Percentiles rank a stretch among this genome's conserved stretches.
Conservation (phyloP, 2,329 filamentous ascomycete genomes). For the Curvularia hawaiiensis region DNA sequence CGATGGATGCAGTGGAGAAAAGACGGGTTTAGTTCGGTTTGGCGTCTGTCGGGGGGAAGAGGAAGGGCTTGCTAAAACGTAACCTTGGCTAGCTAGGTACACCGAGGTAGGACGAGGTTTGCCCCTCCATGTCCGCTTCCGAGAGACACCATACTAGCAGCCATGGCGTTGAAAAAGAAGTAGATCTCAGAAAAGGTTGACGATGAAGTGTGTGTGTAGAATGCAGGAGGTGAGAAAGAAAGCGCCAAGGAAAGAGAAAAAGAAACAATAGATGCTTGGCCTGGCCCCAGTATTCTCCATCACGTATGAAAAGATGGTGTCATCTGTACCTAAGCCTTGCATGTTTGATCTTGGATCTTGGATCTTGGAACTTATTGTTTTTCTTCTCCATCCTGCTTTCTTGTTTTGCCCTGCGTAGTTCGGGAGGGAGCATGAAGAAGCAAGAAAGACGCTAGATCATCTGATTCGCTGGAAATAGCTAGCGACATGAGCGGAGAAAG, state of each 20-base stretch:
- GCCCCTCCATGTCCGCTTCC: background rate
- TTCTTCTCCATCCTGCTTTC: background rate
- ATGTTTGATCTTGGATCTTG: background rate
- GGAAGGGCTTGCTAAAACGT: background rate
- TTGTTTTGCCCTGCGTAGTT: background rate
- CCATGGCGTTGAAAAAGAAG: background rate
- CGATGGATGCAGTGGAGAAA: background rate
- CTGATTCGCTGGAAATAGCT: background rate
- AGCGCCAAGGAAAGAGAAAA: background rate
- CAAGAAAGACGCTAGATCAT: background rate
- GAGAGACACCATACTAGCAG: background rate
- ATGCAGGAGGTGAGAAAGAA: background rate
- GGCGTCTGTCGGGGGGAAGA: too few species aligned
- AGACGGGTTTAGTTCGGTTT: background rate
- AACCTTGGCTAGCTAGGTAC: background rate
- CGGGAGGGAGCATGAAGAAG: background rate
- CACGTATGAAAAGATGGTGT: background rate
- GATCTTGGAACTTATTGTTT: background rate
- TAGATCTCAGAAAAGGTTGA: background rate
- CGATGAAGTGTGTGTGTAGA: background rate
- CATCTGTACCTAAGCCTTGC: background rate
- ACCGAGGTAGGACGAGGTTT: background rate
- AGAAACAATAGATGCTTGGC: background rate
- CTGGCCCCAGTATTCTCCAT: background rate
- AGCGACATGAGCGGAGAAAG: background rate